phyloP scores from a whole-genome alignment of 2,329 filamentous ascomycete genomes.

The Trichoderma sp. region DNA sequence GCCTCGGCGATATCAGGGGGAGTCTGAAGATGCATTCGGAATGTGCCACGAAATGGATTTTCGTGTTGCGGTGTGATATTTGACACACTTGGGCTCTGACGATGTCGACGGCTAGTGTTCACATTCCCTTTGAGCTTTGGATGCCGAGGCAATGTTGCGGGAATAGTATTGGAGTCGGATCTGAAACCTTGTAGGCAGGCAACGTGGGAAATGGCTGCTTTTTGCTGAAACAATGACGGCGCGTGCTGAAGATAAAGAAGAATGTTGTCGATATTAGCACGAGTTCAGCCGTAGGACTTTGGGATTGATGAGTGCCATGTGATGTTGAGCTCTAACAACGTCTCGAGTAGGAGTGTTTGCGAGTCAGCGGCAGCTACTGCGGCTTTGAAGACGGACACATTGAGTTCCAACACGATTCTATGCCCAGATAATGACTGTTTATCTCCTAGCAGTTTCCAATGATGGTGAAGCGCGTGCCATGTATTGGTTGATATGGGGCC shows the following conservation, averaged over 20 bases:
- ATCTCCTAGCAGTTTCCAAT: background rate
- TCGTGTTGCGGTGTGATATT: background rate
- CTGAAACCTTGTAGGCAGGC: background rate
- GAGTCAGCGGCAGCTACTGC: background rate
- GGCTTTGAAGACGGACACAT: background rate
- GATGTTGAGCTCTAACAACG: background rate
- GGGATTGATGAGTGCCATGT: background rate
- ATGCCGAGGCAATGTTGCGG: background rate
- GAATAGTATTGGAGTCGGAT: background rate
- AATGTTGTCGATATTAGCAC: background rate
- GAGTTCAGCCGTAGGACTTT: background rate
- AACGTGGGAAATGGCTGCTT: background rate
- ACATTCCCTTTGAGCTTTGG: background rate
- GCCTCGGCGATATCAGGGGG: background rate
- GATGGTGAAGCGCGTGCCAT: no score
- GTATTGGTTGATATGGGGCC: background rate
- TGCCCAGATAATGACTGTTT: background rate
- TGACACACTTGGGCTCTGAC: background rate
- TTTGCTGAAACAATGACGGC: background rate
- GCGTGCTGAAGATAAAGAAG: background rate
- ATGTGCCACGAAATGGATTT: background rate
- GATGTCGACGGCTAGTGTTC: background rate
- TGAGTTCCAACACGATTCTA: background rate
- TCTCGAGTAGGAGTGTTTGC: background rate
- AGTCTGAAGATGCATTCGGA: background rate